Evolutionary conservation across 495 filamentous ascomycete species (phyloP).

Genomic region (Parmelia sp.): DNA sequence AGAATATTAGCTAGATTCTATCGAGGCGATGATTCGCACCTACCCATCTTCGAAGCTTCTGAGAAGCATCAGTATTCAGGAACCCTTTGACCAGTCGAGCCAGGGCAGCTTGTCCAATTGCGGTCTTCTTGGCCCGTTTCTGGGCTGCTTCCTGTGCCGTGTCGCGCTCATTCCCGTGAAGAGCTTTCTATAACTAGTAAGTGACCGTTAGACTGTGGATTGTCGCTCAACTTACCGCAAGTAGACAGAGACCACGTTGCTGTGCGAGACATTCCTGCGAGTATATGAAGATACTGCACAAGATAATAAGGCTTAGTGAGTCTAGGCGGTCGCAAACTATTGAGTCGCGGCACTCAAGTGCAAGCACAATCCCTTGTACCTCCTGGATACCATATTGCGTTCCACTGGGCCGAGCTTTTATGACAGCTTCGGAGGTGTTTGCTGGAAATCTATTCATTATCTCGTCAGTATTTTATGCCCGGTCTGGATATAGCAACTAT

Average conservation of each 20-base stretch:
- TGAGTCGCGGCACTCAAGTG: not conserved
- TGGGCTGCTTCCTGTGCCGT: not conserved
- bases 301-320: constrained; percentile 7
- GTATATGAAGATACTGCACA: constrained; percentile 11
- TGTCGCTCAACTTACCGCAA: constrained; percentile 13
- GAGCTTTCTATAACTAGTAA: constrained; percentile 10
- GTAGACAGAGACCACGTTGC: constrained; percentile 23
- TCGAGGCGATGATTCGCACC: not conserved
- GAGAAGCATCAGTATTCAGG: not conserved
- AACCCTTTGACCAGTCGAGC: constrained; percentile 12
- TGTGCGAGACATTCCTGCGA: constrained; percentile 20
- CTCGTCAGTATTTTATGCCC: not conserved
- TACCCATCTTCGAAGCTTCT: constrained; percentile 21
- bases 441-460: not conserved
- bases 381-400: not conserved
- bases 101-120: constrained; percentile 11
- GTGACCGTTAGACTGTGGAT: not conserved
- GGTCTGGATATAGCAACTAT: not conserved
- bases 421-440: not conserved
- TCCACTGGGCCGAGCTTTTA: not conserved
- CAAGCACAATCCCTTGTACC: constrained; percentile 10
- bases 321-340: constrained; percentile 5
- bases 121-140: constrained; percentile 9
- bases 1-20: not conserved
- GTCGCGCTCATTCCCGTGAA: constrained; percentile 4